Evolutionary conservation across 305 asterid species (phyloP).

Genomic region (Fraxinus latifolia): DNA sequence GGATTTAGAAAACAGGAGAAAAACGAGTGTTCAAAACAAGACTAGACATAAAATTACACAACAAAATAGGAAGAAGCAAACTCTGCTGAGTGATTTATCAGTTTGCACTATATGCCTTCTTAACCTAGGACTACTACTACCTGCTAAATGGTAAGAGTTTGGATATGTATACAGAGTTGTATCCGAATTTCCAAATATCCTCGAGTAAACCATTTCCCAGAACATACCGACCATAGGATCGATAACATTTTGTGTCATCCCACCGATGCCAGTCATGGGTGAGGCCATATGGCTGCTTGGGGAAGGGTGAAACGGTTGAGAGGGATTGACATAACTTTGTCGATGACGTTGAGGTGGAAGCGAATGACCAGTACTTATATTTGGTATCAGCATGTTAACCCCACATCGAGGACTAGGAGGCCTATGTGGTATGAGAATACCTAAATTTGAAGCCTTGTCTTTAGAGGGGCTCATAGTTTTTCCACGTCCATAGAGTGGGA

Average conservation of each 20-base stretch:
- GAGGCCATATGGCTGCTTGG: constrained; percentile 19
- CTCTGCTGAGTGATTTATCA: constrained; percentile 62
- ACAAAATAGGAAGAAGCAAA: constrained; percentile 65
- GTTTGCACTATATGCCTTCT: constrained; percentile 47
- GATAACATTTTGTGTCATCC: constrained; percentile 26
- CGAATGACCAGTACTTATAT: constrained; percentile 5
- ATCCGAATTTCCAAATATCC: constrained; percentile 57
- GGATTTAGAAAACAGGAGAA: neutral
- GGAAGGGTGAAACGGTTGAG: neutral
- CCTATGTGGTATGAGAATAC: constrained; percentile 44
- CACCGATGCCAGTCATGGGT: constrained; percentile 23
- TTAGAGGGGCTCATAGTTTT: constrained; percentile 28
- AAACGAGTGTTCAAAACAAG: constrained; percentile 40
- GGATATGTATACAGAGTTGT: constrained; percentile 43
- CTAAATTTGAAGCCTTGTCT: constrained; percentile 21
- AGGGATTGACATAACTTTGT: constrained; percentile 9
- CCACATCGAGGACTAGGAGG: constrained; percentile 43
- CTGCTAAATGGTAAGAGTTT: constrained; percentile 37
- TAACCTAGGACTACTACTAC: constrained; percentile 45
- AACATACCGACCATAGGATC: constrained; percentile 56
- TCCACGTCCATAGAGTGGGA: constrained; percentile 77
- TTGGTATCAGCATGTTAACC: neutral
- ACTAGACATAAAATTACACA: constrained; percentile 58
- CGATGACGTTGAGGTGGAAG: constrained; percentile 30
- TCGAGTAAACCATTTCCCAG: constrained; percentile 61